These are phyloP conservation scores for Suillus brevipes DNA, from an alignment of 768 basidiomycete species.

Conservation along the genomic window DNA sequence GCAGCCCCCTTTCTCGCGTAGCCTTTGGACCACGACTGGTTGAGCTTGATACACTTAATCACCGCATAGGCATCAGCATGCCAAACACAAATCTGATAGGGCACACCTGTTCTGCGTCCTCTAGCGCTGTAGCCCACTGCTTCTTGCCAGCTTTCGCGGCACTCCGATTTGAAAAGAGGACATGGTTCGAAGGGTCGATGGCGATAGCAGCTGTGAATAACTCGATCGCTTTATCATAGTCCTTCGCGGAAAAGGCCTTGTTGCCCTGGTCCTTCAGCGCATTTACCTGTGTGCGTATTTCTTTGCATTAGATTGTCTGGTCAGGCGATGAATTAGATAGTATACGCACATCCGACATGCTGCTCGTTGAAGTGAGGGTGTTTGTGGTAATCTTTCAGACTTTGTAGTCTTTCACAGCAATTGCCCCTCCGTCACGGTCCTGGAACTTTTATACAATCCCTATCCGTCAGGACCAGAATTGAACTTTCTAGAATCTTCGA, in stretches of 20 bases:
- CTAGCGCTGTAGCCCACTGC: conserved; percentile 71
- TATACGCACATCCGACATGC: conserved; percentile 38
- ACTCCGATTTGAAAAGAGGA: conserved; percentile 90
- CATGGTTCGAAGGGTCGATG: conserved; percentile 81
- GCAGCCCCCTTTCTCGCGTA: conserved; percentile 93
- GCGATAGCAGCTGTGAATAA: conserved; percentile 81
- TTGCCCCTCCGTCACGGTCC: background rate
- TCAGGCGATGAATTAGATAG: conserved; percentile 21
- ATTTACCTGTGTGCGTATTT: conserved; percentile 37
- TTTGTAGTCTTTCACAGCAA: background rate
- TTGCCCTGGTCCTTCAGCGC: conserved; percentile 91
- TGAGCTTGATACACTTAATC: conserved; percentile 72
- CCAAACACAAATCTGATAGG: conserved; percentile 4
- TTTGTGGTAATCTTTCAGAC: background rate
- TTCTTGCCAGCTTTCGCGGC: conserved; percentile 88
- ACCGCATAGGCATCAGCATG: conserved; percentile 6
- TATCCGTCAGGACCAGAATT: conserved; percentile 2
- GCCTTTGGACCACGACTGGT: conserved; percentile 85
- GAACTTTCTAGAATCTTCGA: conserved; percentile 37
- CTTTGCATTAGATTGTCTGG: background rate
- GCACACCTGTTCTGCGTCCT: conserved; percentile 85
- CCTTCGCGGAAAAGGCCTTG: conserved; percentile 92
- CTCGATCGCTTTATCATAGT: conserved; percentile 87
- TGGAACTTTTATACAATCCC: conserved; percentile 22
- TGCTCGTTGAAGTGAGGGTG: conserved; percentile 14